Evolutionary conservation across 129 eudicot species (phyloP), one percentile per base, ranked within the genome.

Genomic region (Pulicaria dysenterica): DNA sequence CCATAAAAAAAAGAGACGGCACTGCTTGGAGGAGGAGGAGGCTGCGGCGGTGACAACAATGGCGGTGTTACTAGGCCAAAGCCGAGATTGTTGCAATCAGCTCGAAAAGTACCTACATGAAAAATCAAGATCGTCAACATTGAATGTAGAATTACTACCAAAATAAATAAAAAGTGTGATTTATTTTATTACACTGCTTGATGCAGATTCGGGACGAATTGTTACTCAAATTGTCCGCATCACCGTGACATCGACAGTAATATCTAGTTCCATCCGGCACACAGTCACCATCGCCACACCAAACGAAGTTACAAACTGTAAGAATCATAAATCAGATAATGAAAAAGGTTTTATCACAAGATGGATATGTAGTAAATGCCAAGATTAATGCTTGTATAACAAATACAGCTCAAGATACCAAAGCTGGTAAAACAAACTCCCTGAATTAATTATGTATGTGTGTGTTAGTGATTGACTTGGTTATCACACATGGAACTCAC

Each of bases 281-380:
- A 14, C 78, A 72, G 7, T 63, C 64, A 1, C 78, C 82, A 3
- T 64, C 78, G 11, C 82, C 82, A 36, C 82, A 72, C 82, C 82
- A 78, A 40, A 78, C 78, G 1, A 78, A 31, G 45, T 37, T 70
- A 54, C 82, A 78, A 53, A 62, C 78, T 78, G 73, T 37, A 8
- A 73, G 31, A 59, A 14, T 46, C 42, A 38, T 66, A 31, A 24
- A 12, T 19, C 34, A 3, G 3, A 45, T 19, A 0, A 10, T 9
- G 6, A 4, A 45, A 34, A 15, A 66, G 8, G 31, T 24, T 24
- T 24, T 24, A 24, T 24, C 2, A 24, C 31, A 24, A 24, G 31
- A 24, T 1, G 31, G 31, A 24, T 2, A 24, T 24, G 31, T 24
- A 24, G 31, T 24, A 24, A 24, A 24, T 24, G 31, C 31, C 1